These are phyloP conservation scores for Alliaria petiolata DNA, from an alignment of 345 rosid species.

Conservation along the genomic window DNA sequence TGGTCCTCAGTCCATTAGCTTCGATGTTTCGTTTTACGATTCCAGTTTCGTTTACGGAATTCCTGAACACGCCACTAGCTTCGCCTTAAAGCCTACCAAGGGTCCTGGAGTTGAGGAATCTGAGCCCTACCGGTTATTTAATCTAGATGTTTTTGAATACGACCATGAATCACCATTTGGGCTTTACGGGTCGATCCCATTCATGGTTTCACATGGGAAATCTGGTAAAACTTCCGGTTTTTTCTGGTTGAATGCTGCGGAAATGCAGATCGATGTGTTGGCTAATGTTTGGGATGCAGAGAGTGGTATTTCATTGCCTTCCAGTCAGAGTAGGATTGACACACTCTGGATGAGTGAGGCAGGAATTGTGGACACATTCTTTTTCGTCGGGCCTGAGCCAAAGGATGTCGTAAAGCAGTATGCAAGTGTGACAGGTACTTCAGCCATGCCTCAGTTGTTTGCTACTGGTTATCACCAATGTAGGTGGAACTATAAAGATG, in stretches of 20 bases:
- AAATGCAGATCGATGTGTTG: slow-evolving; percentile 98
- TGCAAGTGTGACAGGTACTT: slow-evolving; percentile 68
- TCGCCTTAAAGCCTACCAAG: slow-evolving; percentile 80
- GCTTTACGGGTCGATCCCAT: slow-evolving; percentile 85
- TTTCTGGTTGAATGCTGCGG: slow-evolving; percentile 98
- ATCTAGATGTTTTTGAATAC: slow-evolving; percentile 91
- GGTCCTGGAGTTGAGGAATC: slow-evolving; percentile 88
- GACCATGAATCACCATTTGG: slow-evolving; percentile 93
- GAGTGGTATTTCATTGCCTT: slow-evolving; percentile 57
- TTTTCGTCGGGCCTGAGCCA: slow-evolving; percentile 83
- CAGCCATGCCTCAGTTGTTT: slow-evolving; percentile 90
- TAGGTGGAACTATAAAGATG: slow-evolving; percentile 99
- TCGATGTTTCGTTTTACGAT: slow-evolving; percentile 86
- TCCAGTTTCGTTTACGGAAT: slow-evolving; percentile 86
- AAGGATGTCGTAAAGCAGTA: slow-evolving; percentile 93
- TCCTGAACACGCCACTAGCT: slow-evolving; percentile 87
- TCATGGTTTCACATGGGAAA: slow-evolving; percentile 90
- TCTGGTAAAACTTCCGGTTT: slow-evolving; percentile 69
- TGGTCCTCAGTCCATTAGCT: slow-evolving; percentile 94
- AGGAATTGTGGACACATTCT: slow-evolving; percentile 90
- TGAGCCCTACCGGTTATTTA: slow-evolving; percentile 88
- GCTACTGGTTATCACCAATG: slow-evolving; percentile 94
- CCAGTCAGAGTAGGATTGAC: slow-evolving; percentile 59
- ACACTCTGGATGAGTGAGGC: slow-evolving; percentile 99
- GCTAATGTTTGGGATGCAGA: slow-evolving; percentile 90